phyloP scores from a whole-genome alignment of 306 rosid species.

The Lathyrus sativus region DNA sequence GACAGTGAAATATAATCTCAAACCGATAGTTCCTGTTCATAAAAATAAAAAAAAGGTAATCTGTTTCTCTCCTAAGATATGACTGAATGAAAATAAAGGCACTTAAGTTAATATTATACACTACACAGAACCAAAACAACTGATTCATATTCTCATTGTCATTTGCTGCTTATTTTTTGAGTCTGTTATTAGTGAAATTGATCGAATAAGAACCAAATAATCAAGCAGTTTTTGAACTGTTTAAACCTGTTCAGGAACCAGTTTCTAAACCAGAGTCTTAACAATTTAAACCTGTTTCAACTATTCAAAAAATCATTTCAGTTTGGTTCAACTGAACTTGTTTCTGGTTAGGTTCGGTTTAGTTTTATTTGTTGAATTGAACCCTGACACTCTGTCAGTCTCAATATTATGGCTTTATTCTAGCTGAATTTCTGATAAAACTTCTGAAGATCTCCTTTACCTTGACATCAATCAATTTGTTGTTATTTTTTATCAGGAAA shows the following conservation, averaged over 20 bases:
- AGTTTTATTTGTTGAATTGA: neutral
- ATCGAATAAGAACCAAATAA: neutral
- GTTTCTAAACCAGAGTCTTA: neutral
- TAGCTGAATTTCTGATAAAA: slow-evolving; percentile 31
- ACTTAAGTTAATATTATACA: neutral
- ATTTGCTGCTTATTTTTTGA: too few relatives aligned
- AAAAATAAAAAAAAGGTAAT: neutral
- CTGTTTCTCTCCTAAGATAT: neutral
- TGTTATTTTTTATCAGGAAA: neutral
- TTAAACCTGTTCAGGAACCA: neutral
- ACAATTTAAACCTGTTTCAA: neutral
- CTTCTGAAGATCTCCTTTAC: slow-evolving; percentile 14
- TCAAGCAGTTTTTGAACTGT: neutral
- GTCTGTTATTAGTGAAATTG: neutral
- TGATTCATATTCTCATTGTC: neutral
- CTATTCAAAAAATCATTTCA: neutral
- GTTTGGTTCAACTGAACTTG: neutral
- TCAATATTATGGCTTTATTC: slow-evolving; percentile 42
- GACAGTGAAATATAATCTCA: neutral
- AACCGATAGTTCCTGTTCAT: neutral
- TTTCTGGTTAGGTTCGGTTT: neutral
- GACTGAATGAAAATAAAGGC: neutral
- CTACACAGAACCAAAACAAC: neutral
- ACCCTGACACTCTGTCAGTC: neutral
- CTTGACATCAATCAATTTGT: neutral